Percentiles rank a stretch among this genome's conserved stretches.
Evolutionary conservation across 2,329 filamentous ascomycete species (phyloP).

Genomic region (Exophiala sp.): DNA sequence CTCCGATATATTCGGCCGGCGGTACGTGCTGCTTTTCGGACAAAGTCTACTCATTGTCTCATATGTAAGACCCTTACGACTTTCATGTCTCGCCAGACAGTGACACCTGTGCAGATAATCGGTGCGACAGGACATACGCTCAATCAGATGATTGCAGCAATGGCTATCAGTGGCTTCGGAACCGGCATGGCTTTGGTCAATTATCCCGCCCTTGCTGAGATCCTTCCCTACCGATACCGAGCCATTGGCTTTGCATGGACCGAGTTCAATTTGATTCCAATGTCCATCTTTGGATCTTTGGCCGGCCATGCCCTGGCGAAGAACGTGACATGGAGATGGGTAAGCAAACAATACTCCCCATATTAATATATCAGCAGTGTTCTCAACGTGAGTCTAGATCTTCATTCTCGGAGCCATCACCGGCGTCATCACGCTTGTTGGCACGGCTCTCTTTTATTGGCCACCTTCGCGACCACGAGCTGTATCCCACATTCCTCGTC

Average conservation of each 20-base stretch:
- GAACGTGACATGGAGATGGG: conserved; percentile 7
- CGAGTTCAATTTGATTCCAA: conserved; percentile 1
- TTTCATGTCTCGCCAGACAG: too few relatives aligned
- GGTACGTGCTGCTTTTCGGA: background rate
- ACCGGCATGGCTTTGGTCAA: background rate
- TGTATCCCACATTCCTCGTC: background rate
- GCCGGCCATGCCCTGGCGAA: background rate
- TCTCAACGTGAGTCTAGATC: too few relatives aligned
- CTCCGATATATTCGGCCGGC: conserved; percentile 6
- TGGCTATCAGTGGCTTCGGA: conserved; percentile 4
- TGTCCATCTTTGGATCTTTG: conserved; percentile 2
- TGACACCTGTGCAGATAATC: background rate
- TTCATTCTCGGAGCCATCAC: conserved; percentile 5
- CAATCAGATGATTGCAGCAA: conserved; percentile 6
- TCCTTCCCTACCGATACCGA: conserved; percentile 7
- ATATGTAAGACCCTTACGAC: background rate
- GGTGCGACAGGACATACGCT: conserved; percentile 2
- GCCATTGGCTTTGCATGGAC: conserved; percentile 3
- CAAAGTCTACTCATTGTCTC: background rate
- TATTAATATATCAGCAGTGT: too few relatives aligned
- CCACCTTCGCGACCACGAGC: background rate
- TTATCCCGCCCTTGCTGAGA: conserved; percentile 6
- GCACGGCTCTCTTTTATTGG: conserved; percentile 4
- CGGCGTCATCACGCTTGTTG: conserved; percentile 5
- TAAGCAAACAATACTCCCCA: background rate